Evolutionary conservation across 2,329 filamentous ascomycete species (phyloP), one percentile per base, ranked within the genome.

Genomic region (Stromatinia cepivora): DNA sequence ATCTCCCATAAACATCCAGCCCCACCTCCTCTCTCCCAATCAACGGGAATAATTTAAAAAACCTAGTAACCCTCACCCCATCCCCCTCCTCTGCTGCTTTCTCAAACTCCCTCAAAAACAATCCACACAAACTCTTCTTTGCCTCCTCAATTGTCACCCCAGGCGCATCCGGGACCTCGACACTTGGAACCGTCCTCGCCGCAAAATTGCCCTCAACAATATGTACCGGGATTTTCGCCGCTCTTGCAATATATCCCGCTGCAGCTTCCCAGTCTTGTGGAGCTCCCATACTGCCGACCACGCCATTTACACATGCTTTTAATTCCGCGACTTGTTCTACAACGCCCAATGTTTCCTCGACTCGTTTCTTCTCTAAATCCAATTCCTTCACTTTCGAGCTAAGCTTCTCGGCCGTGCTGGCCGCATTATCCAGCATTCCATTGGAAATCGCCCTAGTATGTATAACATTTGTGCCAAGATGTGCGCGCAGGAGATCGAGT

Each of bases 261-360:
- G 95, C 95, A 4, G 93, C 95, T 80, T 99, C 95, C 95, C 95
- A 99, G 82, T 99, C 95, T 80, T 99, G 95, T 54, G 95, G 93
- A 6, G 94, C 94, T 46, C 94, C 95, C 95, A 99, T 99, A 70
- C 92, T 96, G 25, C 94, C 95, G 36, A 94, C 90, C 15, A 98
- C 94, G 56, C 95, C 95, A 71, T 97, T 88, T 48, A 98, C 92
- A 79, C 95, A 99, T 11, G 95, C 92, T 81, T 98, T 98, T 73
- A 99, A 89, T 84, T 99, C 95, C 7, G 92, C 92, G 20, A 99
- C 94, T 81, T 97, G 94, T 80, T 98, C 94, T 15, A 98, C 95
- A 4, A 98, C 93, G 11, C 90, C 87, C 69, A 99, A 83, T 0
- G 95, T 98, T 64, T 93, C 90, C 79, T 95, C 94, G 11, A 99